Percentiles rank a stretch among this genome's conserved stretches.
Conservation (phyloP, 495 filamentous ascomycete species). For the Neurospora sp. region DNA sequence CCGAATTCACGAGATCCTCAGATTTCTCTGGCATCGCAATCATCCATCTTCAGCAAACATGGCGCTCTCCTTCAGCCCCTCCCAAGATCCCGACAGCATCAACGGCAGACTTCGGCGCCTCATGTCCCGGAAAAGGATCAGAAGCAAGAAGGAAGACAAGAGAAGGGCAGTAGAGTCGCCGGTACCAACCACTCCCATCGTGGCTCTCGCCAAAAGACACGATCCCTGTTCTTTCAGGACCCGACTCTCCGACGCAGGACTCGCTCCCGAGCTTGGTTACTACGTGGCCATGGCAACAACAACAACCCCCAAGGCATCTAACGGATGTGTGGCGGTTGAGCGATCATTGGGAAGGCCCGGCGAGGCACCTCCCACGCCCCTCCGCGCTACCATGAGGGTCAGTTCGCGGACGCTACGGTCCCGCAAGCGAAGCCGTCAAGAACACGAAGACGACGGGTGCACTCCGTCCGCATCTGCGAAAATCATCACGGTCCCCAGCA, state of each 20-base stretch:
- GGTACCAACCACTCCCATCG: not conserved
- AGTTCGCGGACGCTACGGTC: not conserved
- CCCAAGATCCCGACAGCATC: not conserved
- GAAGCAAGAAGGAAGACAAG: not conserved
- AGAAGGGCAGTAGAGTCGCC: not conserved
- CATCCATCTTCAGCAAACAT: not conserved
- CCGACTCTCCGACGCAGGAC: constrained; percentile 3
- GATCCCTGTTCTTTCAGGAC: constrained; percentile 9
- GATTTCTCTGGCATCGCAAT: not conserved
- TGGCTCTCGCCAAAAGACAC: constrained; percentile 1
- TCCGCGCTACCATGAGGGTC: not conserved
- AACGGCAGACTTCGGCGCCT: not conserved
- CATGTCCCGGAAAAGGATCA: not conserved
- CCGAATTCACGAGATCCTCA: not conserved
- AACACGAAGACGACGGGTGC: not conserved
- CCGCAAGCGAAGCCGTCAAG: not conserved
- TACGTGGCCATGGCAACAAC: not conserved
- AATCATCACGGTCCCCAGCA: not conserved
- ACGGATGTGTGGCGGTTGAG: constrained; percentile 11
- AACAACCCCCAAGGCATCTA: constrained; percentile 1
- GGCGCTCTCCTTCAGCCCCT: not conserved
- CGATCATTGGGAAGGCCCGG: constrained; percentile 1
- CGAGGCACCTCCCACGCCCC: not conserved
- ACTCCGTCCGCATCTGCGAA: not conserved
- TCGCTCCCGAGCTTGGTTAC: not conserved